phyloP scores from a whole-genome alignment of 495 filamentous ascomycete species.

The Articulospora tetracladia region DNA sequence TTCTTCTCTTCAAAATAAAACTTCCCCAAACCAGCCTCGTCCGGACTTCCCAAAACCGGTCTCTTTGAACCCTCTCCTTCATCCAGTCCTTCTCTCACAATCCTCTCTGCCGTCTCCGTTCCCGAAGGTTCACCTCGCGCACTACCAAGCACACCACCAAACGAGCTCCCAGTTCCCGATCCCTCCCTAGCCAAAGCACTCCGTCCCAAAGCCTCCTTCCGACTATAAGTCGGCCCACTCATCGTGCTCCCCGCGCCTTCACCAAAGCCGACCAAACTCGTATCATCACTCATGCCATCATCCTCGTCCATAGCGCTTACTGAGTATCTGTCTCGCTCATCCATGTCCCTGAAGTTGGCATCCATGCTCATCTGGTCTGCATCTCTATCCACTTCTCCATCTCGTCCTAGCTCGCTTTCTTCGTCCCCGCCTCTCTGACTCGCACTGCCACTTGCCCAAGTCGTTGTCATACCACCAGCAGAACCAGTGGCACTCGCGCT shows the following conservation, averaged over 20 bases:
- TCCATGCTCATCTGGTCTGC: constrained; percentile 66
- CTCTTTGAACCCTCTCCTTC: constrained; percentile 31
- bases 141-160: constrained; percentile 8
- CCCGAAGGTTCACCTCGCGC: constrained; percentile 7
- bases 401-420: constrained; percentile 33
- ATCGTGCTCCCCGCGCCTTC: constrained; percentile 81
- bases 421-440: constrained; percentile 48
- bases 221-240: constrained; percentile 61
- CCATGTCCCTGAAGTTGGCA: constrained; percentile 35
- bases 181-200: constrained; percentile 10
- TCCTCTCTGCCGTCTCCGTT: constrained; percentile 41
- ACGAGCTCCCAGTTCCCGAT: constrained; percentile 2
- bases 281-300: constrained; percentile 78
- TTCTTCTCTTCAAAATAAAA: constrained; percentile 52
- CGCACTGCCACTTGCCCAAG: constrained; percentile 56
- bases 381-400: constrained; percentile 49
- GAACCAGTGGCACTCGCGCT: constrained; percentile 70
- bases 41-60: constrained; percentile 35
- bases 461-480: constrained; percentile 62
- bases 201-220: constrained; percentile 15
- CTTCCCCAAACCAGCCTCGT: constrained; percentile 41
- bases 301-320: constrained; percentile 49
- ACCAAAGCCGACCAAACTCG: constrained; percentile 78
- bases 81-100: constrained; percentile 47
- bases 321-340: constrained; percentile 40